These are phyloP conservation scores for Halophytophthora polymorphica DNA, from an alignment of 352 stramenopile genomes.

Conservation along the genomic window DNA sequence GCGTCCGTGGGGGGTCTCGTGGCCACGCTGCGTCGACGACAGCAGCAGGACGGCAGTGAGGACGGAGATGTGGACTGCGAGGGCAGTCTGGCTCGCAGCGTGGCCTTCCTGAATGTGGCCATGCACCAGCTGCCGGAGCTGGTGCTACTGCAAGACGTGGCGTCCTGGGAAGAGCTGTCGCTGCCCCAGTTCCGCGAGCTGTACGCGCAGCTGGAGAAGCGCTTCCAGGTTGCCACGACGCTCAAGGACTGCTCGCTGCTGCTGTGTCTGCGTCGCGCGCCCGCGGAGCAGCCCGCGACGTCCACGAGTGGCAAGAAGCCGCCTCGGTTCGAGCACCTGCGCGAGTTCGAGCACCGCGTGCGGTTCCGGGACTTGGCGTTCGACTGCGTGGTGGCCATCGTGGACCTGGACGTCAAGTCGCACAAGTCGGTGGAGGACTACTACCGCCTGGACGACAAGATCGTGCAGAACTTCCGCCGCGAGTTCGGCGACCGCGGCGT, in stretches of 20 bases:
- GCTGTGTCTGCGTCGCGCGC: conserved; percentile 58
- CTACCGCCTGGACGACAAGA: conserved; percentile 78
- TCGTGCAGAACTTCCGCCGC: conserved; percentile 53
- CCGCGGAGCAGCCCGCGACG: conserved; percentile 6
- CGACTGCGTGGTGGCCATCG: conserved; percentile 77
- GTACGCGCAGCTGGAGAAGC: conserved; percentile 60
- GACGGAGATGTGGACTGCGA: conserved; percentile 46
- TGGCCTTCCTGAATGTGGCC: conserved; percentile 54
- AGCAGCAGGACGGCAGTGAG: conserved; percentile 1
- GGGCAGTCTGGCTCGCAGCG: conserved; percentile 39
- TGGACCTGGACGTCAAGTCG: conserved; percentile 86
- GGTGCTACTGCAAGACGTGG: conserved; percentile 25
- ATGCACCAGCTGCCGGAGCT: conserved; percentile 38
- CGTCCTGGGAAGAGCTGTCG: conserved; percentile 37
- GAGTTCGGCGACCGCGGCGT: conserved; percentile 36
- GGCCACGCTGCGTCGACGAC: conserved; percentile 8
- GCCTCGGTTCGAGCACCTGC: conserved; percentile 54
- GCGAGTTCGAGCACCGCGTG: conserved; percentile 66
- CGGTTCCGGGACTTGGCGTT: conserved; percentile 66
- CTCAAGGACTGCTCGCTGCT: conserved; percentile 85
- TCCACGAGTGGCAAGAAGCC: conserved; percentile 8
- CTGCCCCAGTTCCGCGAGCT: conserved; percentile 44
- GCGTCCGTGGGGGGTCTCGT: conserved; percentile 31
- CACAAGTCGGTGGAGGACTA: conserved; percentile 86
- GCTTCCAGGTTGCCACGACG: conserved; percentile 81